Evolutionary conservation across 139 green algal genomes (phyloP).

Genomic region (Micromonas commoda): DNA sequence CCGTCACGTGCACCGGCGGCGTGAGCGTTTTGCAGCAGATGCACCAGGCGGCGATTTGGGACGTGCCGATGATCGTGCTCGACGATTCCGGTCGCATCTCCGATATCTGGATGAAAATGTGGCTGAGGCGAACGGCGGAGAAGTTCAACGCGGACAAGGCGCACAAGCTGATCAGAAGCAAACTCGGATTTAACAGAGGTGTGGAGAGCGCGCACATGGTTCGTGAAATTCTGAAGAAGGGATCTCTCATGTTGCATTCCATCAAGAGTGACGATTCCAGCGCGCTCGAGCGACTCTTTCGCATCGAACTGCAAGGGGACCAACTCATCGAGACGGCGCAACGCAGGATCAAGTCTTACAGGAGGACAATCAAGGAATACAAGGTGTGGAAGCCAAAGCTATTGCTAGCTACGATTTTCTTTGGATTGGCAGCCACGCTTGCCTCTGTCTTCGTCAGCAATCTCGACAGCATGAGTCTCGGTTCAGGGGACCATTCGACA

Average conservation of each 20-base stretch:
- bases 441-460: not conserved
- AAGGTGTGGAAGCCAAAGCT: not conserved
- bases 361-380: not conserved
- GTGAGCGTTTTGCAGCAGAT: not conserved
- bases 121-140: not conserved
- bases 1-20: not conserved
- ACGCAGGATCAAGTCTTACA: not conserved
- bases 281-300: not conserved
- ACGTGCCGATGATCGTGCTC: not conserved
- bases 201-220: not conserved
- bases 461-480: not conserved
- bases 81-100: not conserved
- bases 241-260: not conserved
- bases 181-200: not conserved
- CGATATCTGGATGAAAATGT: not conserved
- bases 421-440: not conserved
- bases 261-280: not conserved
- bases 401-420: not conserved
- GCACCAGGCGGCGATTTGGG: not conserved
- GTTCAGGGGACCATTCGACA: not conserved
- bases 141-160: not conserved
- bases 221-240: not conserved
- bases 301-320: not conserved
- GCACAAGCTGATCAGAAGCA: not conserved
- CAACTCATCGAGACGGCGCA: not conserved